These are phyloP conservation scores for Litsea cubeba DNA, from an alignment of 164 flowering plant species.

Conservation along the genomic window DNA sequence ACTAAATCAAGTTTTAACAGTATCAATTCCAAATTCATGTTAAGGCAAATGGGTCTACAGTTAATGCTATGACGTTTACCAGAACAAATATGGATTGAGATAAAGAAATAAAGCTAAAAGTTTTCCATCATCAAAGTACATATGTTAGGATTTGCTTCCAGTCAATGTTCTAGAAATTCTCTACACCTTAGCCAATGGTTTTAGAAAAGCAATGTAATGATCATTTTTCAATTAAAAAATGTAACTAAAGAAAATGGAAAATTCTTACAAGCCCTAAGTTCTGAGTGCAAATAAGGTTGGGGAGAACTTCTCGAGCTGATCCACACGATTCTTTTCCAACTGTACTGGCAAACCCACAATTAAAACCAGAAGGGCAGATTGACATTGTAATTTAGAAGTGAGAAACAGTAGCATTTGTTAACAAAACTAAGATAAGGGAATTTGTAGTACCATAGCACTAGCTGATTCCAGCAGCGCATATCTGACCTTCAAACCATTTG, in stretches of 20 bases:
- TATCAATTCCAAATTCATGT: too few relatives aligned
- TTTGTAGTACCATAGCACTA: constrained; percentile 37
- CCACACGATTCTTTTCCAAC: constrained; percentile 70
- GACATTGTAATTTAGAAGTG: neutral
- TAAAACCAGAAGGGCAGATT: constrained; percentile 1
- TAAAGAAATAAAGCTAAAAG: too few relatives aligned
- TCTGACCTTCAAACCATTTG: constrained; percentile 56
- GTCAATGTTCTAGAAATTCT: too few relatives aligned
- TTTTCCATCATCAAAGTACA: too few relatives aligned
- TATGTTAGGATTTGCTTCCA: too few relatives aligned
- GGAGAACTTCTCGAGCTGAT: constrained; percentile 83
- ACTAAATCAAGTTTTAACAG: too few relatives aligned
- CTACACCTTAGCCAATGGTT: too few relatives aligned
- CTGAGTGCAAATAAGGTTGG: constrained; percentile 81
- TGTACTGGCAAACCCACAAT: constrained; percentile 28
- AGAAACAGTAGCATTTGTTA: neutral
- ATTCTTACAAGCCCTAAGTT: constrained; percentile 74
- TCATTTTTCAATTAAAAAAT: too few relatives aligned
- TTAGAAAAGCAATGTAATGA: too few relatives aligned
- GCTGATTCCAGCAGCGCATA: constrained; percentile 78
- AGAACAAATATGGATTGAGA: too few relatives aligned
- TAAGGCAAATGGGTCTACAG: too few relatives aligned
- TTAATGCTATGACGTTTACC: too few relatives aligned
- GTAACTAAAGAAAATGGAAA: neutral
- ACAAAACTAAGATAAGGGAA: constrained; percentile 1